Base-by-base conservation (phyloP, 352 stramenopile species). In the Pythium dissotocum region DNA sequence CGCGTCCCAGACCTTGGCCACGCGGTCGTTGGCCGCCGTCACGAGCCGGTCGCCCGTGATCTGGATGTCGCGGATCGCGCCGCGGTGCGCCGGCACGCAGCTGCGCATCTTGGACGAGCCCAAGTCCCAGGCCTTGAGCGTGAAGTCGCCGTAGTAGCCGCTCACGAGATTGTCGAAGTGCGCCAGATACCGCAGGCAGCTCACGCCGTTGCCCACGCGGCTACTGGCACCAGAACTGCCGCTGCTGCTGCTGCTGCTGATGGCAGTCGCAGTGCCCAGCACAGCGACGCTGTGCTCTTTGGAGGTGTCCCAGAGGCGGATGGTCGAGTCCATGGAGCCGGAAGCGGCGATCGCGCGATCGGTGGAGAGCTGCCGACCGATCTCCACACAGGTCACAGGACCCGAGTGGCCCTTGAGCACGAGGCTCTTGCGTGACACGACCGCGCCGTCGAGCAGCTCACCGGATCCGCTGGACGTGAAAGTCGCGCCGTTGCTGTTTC, bases 1-100 rank as follows among this genome's bases (percentile, higher is more conserved):
- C 0, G 80, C 85, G 65, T 95, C 87, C 87, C 87, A 93, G 49
- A 95, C 79, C 54, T 93, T 93, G 2, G 84, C 82, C 6, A 82
- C 79, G 21, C 87, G 83, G 63, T 95, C 87, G 60, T 90, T 93
- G 16, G 72, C 75, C 4, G 87, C 83, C 13, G 85, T 92, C 60
- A 93, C 85, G 32, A 95, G 69, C 9, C 85, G 76, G 7, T 89
- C 80, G 24, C 83, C 87, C 0, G 85, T 90, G 61, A 91, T 75
- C 65, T 95, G 83, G 8, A 95, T 68, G 40, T 90, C 85, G 1
- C 80, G 79, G 42, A 93, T 67, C 33, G 70, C 70, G 18, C 79
- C 75, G 28, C 79, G 77, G 36, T 95, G 87, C 18, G 83, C 83
- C 13, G 70, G 71, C 16, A 92, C 76, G 65, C 78, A 82, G 4